These are phyloP conservation scores for Aspergillus vadensis DNA, from an alignment of 2,329 filamentous ascomycete species.

Conservation along the genomic window DNA sequence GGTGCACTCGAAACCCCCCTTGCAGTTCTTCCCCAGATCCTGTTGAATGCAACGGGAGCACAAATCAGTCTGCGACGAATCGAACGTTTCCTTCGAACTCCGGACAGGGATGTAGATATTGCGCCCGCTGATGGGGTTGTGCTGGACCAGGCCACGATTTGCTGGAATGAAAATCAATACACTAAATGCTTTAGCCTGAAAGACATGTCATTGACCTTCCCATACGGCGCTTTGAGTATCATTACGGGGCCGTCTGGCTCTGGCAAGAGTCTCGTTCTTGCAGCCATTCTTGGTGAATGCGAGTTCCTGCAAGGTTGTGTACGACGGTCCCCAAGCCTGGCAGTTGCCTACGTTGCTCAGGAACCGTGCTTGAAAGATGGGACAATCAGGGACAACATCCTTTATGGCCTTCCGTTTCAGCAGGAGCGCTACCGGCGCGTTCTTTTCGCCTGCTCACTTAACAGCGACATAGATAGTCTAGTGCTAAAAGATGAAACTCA, in stretches of 20 bases:
- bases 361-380: slow-evolving; percentile 2
- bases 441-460: background rate
- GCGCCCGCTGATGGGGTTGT: background rate
- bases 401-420: background rate
- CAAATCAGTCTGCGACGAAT: slow-evolving; percentile 4
- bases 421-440: background rate
- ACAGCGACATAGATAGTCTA: background rate
- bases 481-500: background rate
- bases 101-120: background rate
- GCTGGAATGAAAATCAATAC: background rate
- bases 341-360: slow-evolving; percentile 1
- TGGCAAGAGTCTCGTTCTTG: slow-evolving; percentile 6
- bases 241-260: slow-evolving; percentile 4
- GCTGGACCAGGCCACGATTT: slow-evolving; percentile 4
- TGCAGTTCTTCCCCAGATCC: slow-evolving; percentile 3
- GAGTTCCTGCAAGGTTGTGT: background rate
- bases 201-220: background rate
- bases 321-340: background rate
- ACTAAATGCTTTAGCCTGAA: background rate
- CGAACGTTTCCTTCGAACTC: background rate
- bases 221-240: background rate
- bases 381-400: slow-evolving; percentile 1
- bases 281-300: background rate
- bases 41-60: background rate
- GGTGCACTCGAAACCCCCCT: slow-evolving; percentile 1